A percentile compares a stretch with the other conserved stretches of the same genome.
Evolutionary conservation across 176 grass and related monocot genomes (phyloP).

Genomic region (Aegilops umbellulata): DNA sequence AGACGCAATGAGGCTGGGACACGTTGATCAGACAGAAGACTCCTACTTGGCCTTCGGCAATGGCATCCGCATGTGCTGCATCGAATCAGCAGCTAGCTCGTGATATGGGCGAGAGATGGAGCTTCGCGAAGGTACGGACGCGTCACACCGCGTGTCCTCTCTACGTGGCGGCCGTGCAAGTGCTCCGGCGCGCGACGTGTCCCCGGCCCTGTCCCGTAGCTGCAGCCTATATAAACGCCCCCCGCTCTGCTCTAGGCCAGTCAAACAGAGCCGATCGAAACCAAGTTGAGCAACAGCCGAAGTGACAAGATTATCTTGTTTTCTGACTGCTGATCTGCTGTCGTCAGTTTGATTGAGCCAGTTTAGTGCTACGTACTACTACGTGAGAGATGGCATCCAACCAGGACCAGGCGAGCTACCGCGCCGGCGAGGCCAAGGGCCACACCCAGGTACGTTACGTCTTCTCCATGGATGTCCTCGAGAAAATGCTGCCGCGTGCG

Average conservation of each 20-base stretch:
- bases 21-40: too few species aligned
- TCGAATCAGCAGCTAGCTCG: too few species aligned
- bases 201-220: neutral
- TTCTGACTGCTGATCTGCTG: neutral
- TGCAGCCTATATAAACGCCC: neutral
- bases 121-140: slow-evolving; percentile 32
- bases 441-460: slow-evolving; percentile 10
- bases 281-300: neutral
- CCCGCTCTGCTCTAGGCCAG: neutral
- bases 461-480: too few species aligned
- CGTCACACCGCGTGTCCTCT: slow-evolving; percentile 19
- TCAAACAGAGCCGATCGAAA: neutral
- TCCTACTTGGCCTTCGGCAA: too few species aligned
- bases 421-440: slow-evolving; percentile 51
- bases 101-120: too few species aligned
- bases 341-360: neutral
- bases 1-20: too few species aligned
- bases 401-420: slow-evolving; percentile 27
- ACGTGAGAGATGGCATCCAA: slow-evolving; percentile 41
- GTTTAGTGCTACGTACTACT: neutral
- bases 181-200: neutral
- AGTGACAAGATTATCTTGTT: neutral
- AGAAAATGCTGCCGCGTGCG: too few species aligned
- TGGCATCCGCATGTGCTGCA: too few species aligned
- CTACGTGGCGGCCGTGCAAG: slow-evolving; percentile 29